Evolutionary conservation across 345 rosid genomes (phyloP).

Genomic region (Angophora floribunda): DNA sequence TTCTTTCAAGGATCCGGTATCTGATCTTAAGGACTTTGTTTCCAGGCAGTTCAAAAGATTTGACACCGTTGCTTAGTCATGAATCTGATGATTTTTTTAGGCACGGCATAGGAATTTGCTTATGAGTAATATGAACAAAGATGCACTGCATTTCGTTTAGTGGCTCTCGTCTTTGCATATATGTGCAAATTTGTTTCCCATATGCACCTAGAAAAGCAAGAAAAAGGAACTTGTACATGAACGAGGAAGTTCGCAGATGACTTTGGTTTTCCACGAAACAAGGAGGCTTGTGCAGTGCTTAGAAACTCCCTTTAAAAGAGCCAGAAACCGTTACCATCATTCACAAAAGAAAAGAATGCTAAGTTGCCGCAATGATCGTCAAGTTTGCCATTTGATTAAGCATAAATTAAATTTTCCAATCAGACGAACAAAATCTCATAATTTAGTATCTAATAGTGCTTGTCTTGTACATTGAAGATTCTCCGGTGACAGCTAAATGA

Average conservation of each 20-base stretch:
- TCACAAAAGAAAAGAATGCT: neutral
- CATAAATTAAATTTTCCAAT: neutral
- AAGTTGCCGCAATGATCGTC: neutral
- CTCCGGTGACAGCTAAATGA: neutral
- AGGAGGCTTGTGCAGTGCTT: neutral
- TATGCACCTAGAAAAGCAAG: neutral
- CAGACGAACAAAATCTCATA: neutral
- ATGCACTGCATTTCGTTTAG: neutral
- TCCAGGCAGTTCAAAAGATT: neutral
- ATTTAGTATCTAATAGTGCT: neutral
- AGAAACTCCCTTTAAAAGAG: neutral
- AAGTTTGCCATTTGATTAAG: neutral
- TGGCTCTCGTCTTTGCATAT: neutral
- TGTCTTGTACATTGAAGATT: neutral
- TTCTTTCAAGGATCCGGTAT: neutral
- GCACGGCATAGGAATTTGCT: neutral
- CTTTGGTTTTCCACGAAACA: neutral
- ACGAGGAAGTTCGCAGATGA: neutral
- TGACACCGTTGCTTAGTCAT: neutral
- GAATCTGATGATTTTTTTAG: neutral
- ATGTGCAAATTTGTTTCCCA: neutral
- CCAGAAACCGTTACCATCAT: neutral
- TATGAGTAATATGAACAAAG: neutral
- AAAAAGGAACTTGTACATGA: neutral
- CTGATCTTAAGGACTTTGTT: neutral